A percentile compares a stretch with the other conserved stretches of the same genome.
phyloP scores from a whole-genome alignment of 257 asterid genomes.

The Apocynum venetum region DNA sequence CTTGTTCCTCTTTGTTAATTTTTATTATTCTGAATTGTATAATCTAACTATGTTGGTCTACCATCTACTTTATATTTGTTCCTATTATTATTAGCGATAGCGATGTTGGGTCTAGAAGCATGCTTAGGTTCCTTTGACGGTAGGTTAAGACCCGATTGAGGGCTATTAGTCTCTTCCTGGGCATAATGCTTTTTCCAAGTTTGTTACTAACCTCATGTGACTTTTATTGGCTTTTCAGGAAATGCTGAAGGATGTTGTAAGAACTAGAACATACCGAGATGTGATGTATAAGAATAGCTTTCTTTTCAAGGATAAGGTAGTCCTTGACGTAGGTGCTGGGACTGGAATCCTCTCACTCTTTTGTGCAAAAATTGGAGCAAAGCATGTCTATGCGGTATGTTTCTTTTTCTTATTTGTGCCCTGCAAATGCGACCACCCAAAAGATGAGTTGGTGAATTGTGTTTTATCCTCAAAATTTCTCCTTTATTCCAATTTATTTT shows the following conservation, averaged over 20 bases:
- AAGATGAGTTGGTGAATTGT: not conserved
- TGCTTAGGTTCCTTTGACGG: not conserved
- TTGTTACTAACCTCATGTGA: conserved; percentile 3
- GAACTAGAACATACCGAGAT: conserved; percentile 89
- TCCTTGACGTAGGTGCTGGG: conserved; percentile 99
- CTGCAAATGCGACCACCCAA: not conserved
- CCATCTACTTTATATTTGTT: not conserved
- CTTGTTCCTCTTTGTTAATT: not conserved
- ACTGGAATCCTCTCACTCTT: conserved; percentile 96
- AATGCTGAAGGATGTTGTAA: conserved; percentile 85
- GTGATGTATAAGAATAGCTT: conserved; percentile 81
- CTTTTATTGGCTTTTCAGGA: conserved; percentile 51
- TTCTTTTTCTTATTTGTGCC: not conserved
- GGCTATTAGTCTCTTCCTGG: not conserved
- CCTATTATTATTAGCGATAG: no score
- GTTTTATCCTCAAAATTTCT: not conserved
- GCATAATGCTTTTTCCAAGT: not conserved
- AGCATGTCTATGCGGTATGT: conserved; percentile 56
- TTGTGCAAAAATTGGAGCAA: conserved; percentile 97
- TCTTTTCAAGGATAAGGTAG: conserved; percentile 85
- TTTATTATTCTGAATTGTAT: not conserved
- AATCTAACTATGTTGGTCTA: not conserved
- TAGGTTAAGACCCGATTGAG: not conserved
- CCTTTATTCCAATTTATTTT: not conserved
- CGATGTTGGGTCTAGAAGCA: not conserved